A percentile compares a stretch with the other conserved stretches of the same genome.
Conservation (phyloP, 371 early-diverging fungal species). For the Antonospora locustae region DNA sequence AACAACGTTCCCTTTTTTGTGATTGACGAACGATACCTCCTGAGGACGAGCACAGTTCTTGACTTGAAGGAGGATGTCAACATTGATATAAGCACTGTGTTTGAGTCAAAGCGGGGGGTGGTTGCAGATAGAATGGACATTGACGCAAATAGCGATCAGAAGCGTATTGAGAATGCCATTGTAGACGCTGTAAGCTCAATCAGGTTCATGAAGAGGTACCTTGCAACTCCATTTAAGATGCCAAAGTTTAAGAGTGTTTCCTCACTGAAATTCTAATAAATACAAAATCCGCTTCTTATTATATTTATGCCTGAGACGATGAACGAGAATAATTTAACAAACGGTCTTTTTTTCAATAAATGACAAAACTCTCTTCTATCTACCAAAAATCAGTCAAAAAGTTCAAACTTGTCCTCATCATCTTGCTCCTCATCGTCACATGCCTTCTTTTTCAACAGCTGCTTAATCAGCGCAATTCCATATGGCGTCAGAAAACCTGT, state of each 20-base stretch:
- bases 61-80: slow-evolving; percentile 21
- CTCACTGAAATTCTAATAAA: no score
- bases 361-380: background rate
- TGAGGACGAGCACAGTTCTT: slow-evolving; percentile 38
- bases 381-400: slow-evolving; percentile 28
- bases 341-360: background rate
- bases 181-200: slow-evolving; percentile 21
- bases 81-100: slow-evolving; percentile 2
- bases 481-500: slow-evolving; percentile 46
- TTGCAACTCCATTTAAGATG: slow-evolving; percentile 33
- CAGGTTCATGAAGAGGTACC: slow-evolving; percentile 36
- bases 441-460: slow-evolving; percentile 8
- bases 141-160: slow-evolving; percentile 16
- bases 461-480: slow-evolving; percentile 13
- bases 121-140: slow-evolving; percentile 20
- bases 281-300: background rate
- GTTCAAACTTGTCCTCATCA: slow-evolving; percentile 22
- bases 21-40: slow-evolving; percentile 50
- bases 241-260: no score
- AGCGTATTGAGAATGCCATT: slow-evolving; percentile 19
- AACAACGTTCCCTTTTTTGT: slow-evolving; percentile 42
- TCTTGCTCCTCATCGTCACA: slow-evolving; percentile 5
- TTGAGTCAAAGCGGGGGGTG: slow-evolving; percentile 18
- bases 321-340: no score
- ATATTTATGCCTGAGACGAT: no score